Evolutionary conservation across 768 basidiomycete genomes (phyloP).

Genomic region (Suillus luteus): DNA sequence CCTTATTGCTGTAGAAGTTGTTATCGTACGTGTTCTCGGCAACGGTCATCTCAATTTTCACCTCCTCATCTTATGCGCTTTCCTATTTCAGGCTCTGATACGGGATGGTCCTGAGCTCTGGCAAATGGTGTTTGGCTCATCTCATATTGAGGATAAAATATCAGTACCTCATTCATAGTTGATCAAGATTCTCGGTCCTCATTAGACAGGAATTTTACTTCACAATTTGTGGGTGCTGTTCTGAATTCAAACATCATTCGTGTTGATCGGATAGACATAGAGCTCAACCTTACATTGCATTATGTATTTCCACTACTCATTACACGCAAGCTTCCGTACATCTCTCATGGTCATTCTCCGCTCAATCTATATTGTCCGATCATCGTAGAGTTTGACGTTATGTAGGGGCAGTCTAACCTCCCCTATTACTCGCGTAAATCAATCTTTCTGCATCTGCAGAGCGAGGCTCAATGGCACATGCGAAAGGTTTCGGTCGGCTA

Average conservation of each 20-base stretch:
- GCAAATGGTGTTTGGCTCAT: slow-evolving; percentile 44
- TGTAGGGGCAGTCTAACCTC: background rate
- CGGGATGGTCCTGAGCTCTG: slow-evolving; percentile 79
- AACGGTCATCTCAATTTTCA: background rate
- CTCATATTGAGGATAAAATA: slow-evolving; percentile 17
- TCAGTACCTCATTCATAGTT: background rate
- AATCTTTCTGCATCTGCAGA: slow-evolving; percentile 20
- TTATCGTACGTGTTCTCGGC: slow-evolving; percentile 60
- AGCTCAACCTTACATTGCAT: background rate
- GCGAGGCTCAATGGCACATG: slow-evolving; percentile 22
- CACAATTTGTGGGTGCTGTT: background rate
- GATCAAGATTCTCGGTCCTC: background rate
- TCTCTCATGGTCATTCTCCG: background rate
- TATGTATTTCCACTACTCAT: background rate
- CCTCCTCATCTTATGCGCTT: slow-evolving; percentile 3
- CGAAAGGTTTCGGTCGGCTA: slow-evolving; percentile 30
- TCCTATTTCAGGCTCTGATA: slow-evolving; percentile 58
- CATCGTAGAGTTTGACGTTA: background rate
- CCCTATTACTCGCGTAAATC: slow-evolving; percentile 15
- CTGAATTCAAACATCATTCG: background rate
- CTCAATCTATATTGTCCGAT: slow-evolving; percentile 4
- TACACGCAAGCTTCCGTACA: background rate
- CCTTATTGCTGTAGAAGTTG: slow-evolving; percentile 93
- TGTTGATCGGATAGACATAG: background rate
- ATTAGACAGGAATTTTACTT: background rate